These are phyloP conservation scores for Metschnikowia bowlesiae DNA, from an alignment of 805 yeast genomes.

Conservation along the genomic window DNA sequence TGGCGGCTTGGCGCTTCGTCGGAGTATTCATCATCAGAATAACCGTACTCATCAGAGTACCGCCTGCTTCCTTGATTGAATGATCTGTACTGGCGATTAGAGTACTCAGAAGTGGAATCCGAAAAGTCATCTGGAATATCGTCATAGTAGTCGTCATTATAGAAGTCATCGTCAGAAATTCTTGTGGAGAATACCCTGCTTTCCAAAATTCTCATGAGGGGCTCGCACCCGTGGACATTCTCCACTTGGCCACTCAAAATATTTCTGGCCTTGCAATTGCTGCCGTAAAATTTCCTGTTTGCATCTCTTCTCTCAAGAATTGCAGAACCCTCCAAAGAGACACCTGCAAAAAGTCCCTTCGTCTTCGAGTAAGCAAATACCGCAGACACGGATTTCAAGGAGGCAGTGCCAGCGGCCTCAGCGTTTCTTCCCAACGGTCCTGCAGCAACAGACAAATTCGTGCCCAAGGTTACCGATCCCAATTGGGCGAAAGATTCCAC, in stretches of 20 bases:
- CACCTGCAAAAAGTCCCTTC: conserved; percentile 96
- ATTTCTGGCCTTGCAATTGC: conserved; percentile 78
- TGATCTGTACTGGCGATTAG: conserved; percentile 18
- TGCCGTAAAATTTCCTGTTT: conserved; percentile 90
- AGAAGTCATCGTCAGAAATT: conserved; percentile 45
- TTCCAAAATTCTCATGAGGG: conserved; percentile 80
- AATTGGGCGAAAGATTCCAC: conserved; percentile 91
- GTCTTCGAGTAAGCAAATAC: conserved; percentile 92
- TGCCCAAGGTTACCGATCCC: conserved; percentile 93
- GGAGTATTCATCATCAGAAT: conserved; percentile 36
- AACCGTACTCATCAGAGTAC: conserved; percentile 27
- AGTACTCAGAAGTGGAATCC: conserved; percentile 46
- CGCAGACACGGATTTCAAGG: conserved; percentile 81
- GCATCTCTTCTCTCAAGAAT: conserved; percentile 97
- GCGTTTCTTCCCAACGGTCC: conserved; percentile 98
- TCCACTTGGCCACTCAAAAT: conserved; percentile 86
- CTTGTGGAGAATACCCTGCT: conserved; percentile 72
- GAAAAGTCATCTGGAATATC: conserved; percentile 72
- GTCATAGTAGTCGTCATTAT: conserved; percentile 59
- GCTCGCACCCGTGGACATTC: conserved; percentile 86
- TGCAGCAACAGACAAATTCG: conserved; percentile 92
- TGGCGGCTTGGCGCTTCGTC: conserved; percentile 30
- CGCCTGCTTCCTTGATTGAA: conserved; percentile 20
- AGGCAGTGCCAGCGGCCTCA: conserved; percentile 95
- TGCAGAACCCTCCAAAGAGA: conserved; percentile 94